Evolutionary conservation across 768 basidiomycete genomes (phyloP), one percentile per base, ranked within the genome.

Genomic region (Mycena filopes): DNA sequence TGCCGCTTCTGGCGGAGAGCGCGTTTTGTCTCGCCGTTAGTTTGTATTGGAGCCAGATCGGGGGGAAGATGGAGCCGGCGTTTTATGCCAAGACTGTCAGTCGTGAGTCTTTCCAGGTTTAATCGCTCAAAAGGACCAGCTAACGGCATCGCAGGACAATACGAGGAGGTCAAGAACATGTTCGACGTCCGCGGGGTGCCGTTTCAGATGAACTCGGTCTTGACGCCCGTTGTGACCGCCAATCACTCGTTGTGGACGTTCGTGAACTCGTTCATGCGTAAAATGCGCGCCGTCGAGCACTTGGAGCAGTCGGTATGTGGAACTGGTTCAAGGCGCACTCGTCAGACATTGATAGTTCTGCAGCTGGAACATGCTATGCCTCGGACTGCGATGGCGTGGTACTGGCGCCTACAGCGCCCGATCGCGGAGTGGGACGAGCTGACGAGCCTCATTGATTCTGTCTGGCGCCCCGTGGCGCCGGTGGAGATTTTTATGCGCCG

Each of bases 21-120:
- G 60, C 51, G 51, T 62, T 47, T 16, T 54, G 50, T 33, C 43
- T 62, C 1, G 60, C 60, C 25, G 25, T 62, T 25, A 62, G 60
- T 29, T 47, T 62, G 40, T 63, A 63, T 42, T 63, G 61, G 61
- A 63, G 53, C n/a, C 61, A 63, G 47, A 48, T 63, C 36, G 45
- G 53, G 4, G 38, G 61, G 23, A 20, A 31, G 43, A 55, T 23
- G 36, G 61, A 63, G 33, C 61, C 61, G 11, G 61, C 61, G 36
- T 63, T 46, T 55, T 63, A 63, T 55, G 51, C 45, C 15, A 55
- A 46, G 45, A 31, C 31, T 8, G 20, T 42, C 4, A 55, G 40
- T 49, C 46, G 61, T 55, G 59, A 51, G 57, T 50, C 10, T 36
- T 36, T 11, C 26, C 21, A 25, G 3, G 5, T 26, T 25, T 36